Evolutionary conservation across 441 rosid species (phyloP).

Genomic region (Omphalea diandra): DNA sequence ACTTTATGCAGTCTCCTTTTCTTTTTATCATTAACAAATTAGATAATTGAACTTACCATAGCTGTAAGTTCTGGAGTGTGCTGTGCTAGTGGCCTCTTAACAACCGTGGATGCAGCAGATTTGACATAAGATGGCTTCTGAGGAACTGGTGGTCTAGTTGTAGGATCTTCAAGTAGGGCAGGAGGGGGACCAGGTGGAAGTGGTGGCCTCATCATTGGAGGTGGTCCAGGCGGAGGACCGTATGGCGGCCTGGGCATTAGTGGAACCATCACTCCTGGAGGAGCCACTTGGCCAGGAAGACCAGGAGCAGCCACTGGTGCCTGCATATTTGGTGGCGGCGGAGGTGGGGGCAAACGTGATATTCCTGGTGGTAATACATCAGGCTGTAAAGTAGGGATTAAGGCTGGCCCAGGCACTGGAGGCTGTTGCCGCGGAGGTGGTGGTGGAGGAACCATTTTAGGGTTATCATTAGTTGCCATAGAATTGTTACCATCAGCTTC

Average conservation of each 20-base stretch:
- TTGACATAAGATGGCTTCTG: conserved; percentile 90
- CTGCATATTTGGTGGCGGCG: conserved; percentile 56
- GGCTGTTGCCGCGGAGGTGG: conserved; percentile 73
- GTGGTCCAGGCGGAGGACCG: conserved; percentile 84
- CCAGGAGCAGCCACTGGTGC: conserved; percentile 50
- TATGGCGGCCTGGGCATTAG: conserved; percentile 77
- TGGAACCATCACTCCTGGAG: conserved; percentile 67
- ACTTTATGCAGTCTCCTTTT: neutral
- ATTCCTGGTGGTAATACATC: conserved; percentile 75
- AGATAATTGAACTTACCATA: conserved; percentile 57
- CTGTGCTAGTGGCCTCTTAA: conserved; percentile 94
- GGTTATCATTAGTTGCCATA: conserved; percentile 39
- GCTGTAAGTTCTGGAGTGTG: conserved; percentile 93
- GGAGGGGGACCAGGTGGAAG: conserved; percentile 97
- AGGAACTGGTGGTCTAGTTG: conserved; percentile 51
- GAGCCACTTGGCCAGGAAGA: conserved; percentile 49
- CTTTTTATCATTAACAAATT: neutral
- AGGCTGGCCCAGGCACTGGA: conserved; percentile 44
- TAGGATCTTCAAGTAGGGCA: conserved; percentile 46
- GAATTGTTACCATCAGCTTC: conserved; percentile 46
- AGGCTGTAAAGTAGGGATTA: conserved; percentile 44
- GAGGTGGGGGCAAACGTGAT: conserved; percentile 69
- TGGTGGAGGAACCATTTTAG: conserved; percentile 68
- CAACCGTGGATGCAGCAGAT: conserved; percentile 97
- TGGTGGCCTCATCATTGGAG: conserved; percentile 91